These are phyloP conservation scores for Melaleuca alternifolia DNA, from an alignment of 345 rosid species.

Conservation along the genomic window DNA sequence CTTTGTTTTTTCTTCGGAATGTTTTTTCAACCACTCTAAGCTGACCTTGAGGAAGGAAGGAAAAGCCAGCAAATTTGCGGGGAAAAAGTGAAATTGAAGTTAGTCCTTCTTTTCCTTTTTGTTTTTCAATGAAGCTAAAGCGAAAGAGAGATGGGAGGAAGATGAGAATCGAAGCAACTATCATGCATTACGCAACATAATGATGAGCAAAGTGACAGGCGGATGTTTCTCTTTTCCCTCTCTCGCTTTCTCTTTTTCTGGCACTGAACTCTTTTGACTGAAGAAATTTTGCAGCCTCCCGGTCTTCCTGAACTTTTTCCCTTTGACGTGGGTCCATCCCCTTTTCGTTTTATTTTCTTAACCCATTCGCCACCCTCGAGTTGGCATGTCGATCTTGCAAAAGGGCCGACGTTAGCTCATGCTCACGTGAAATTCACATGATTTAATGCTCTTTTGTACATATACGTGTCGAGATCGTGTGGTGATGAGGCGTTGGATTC, in stretches of 20 bases:
- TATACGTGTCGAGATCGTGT: neutral
- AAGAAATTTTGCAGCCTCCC: neutral
- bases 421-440: neutral
- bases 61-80: neutral
- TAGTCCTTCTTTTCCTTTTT: neutral
- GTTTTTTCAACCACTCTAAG: neutral
- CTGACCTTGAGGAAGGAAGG: neutral
- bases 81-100: neutral
- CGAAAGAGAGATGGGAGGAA: neutral
- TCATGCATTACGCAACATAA: neutral
- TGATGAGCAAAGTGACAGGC: neutral
- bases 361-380: neutral
- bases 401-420: fast-evolving
- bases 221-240: neutral
- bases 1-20: neutral
- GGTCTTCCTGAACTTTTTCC: neutral
- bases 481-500: neutral
- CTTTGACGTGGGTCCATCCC: neutral
- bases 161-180: neutral
- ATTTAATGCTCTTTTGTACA: neutral
- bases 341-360: neutral
- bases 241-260: neutral
- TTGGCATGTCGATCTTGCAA: neutral
- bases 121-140: neutral
- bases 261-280: neutral